Evolutionary conservation across 768 basidiomycete genomes (phyloP).

Genomic region (Naganishia kalamii): DNA sequence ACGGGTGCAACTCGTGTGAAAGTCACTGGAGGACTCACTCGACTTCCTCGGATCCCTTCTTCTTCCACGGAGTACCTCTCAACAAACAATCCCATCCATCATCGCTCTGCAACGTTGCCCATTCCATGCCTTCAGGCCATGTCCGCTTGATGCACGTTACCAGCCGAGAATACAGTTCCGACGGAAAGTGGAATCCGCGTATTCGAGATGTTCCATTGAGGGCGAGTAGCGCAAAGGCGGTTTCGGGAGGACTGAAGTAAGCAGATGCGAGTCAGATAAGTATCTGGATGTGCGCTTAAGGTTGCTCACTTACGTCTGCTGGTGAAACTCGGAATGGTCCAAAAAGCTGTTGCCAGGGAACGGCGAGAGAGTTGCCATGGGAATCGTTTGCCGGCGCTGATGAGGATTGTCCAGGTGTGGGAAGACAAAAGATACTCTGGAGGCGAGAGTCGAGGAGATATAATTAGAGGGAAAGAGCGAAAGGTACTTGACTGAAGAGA

Average conservation of each 20-base stretch:
- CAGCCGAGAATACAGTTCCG: slow-evolving; percentile 7
- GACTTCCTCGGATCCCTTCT: slow-evolving; percentile 7
- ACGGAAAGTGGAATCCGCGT: slow-evolving; percentile 3
- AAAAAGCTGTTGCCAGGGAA: neutral
- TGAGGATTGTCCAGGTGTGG: too few species aligned
- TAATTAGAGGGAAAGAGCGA: too few species aligned
- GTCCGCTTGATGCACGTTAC: neutral
- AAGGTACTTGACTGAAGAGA: neutral
- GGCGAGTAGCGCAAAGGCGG: slow-evolving; percentile 12
- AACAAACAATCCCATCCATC: slow-evolving; percentile 8
- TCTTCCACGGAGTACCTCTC: slow-evolving; percentile 18
- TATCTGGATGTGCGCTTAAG: neutral
- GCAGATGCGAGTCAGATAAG: neutral
- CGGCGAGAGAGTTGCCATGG: neutral
- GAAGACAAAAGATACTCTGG: too few species aligned
- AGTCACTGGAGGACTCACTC: neutral
- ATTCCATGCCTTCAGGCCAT: slow-evolving; percentile 11
- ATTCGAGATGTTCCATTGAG: neutral
- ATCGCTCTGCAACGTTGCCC: slow-evolving; percentile 11
- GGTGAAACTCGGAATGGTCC: neutral
- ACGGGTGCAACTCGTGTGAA: neutral
- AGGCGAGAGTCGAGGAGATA: too few species aligned
- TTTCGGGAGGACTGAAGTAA: neutral
- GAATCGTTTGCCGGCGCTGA: too few species aligned
- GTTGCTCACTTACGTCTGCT: neutral